A percentile compares a stretch with the other conserved stretches of the same genome.
Evolutionary conservation across 129 eudicot genomes (phyloP).

Genomic region (Tagetes erecta): DNA sequence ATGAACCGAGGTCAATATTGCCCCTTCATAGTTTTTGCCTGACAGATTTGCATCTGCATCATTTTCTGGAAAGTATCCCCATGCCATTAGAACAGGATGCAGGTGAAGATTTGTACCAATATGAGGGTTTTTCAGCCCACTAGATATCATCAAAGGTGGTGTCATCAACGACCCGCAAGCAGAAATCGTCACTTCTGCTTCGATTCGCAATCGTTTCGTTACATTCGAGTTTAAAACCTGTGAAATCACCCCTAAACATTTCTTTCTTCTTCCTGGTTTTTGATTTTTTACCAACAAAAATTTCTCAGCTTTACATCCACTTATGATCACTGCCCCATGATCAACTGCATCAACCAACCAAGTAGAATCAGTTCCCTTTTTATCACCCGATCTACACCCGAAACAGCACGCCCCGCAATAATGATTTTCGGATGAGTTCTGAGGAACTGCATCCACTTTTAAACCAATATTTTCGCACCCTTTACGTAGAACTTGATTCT

Average conservation of each 20-base stretch:
- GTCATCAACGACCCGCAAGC: constrained; percentile 79
- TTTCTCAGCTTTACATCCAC: constrained; percentile 74
- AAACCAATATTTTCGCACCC: constrained; percentile 87
- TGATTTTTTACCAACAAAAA: constrained; percentile 41
- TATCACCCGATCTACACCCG: constrained; percentile 74
- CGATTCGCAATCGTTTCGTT: constrained; percentile 49
- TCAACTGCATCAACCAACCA: constrained; percentile 93
- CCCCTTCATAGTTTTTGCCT: constrained; percentile 70
- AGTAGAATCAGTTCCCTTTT: constrained; percentile 79
- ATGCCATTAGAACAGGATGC: constrained; percentile 81
- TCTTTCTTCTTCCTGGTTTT: constrained; percentile 32
- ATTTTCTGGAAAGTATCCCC: constrained; percentile 87
- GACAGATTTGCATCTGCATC: constrained; percentile 37
- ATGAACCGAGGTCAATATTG: constrained; percentile 67
- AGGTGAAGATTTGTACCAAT: constrained; percentile 78
- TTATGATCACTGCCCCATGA: constrained; percentile 69
- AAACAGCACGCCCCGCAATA: constrained; percentile 83
- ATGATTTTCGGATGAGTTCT: constrained; percentile 69
- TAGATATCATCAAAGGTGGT: constrained; percentile 74
- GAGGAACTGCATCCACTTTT: constrained; percentile 52
- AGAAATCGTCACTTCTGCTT: constrained; percentile 74
- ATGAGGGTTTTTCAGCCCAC: constrained; percentile 69
- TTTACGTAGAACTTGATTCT: constrained; percentile 74
- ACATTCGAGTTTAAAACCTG: constrained; percentile 37
- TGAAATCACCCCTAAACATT: constrained; percentile 68